Base-by-base conservation (phyloP, 2,329 filamentous ascomycete species). In the Cadophora sp. region DNA sequence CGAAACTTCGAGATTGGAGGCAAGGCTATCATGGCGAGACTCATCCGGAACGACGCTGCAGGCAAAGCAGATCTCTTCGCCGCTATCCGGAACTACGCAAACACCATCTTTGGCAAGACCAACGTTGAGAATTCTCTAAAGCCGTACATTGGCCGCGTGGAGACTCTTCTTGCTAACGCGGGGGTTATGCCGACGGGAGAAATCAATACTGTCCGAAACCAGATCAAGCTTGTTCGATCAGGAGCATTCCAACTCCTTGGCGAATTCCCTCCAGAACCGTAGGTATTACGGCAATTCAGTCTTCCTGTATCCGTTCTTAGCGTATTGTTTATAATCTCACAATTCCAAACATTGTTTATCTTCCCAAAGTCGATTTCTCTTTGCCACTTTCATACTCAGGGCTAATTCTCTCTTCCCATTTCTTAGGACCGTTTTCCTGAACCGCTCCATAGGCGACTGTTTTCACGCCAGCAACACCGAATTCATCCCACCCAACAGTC, bases 1-100 rank as follows among this genome's bases (percentile, higher is more conserved):
- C n/a, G 36, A 33, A 39, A 62, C n/a, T 62, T 62, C 33, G 30
- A 51, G 59, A 51, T 62, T 9, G 59, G 59, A 7, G 13, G 59
- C 6, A 39, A 39, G n/a, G 59, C 59, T 8, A 62, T 62, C 47
- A 24, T 62, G 22, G 59, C 59, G n/a, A 33, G 59, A 27, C 59
- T 62, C 20, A 53, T 62, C 20, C 59, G 47, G 4, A 27, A 53
- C 11, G 59, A 51, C 16, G 7, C 47, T 5, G 33, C 47, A 11
- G 59, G 30, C 22, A 60, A 51, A 30, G 59, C 59, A 14, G 47
- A 62, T 51, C 33, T 62, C 3, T 41, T 41, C 14, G 9, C 59
- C 1, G 45, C 48, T 7, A 51, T 62, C 39, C 47, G 48, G n/a
- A 27, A 18, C 4, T 53, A 36, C n/a, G 59, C 59, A 5, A 51